Evolutionary conservation across 2,329 filamentous ascomycete genomes (phyloP), one percentile per base, ranked within the genome.

Genomic region (Simplicillium sp.): DNA sequence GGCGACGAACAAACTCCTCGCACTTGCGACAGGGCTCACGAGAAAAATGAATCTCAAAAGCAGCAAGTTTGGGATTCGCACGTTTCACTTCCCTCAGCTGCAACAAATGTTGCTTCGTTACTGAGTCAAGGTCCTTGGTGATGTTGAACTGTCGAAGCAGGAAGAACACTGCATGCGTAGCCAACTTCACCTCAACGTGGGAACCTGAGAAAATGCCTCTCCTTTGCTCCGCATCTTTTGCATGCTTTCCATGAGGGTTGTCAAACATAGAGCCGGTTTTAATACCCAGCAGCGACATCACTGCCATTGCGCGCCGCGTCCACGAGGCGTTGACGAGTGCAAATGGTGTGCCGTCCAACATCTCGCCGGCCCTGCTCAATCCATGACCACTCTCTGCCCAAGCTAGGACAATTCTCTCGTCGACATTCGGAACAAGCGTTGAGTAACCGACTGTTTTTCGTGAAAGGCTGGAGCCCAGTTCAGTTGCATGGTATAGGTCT

Each of bases 181-280:
- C 58, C 0, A 67, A 53, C 41, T 67, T 67, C 17, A 61, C 59
- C 44, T 67, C 64, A 1, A 62, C 57, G 16, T 67, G 64, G 0
- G 57, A 55, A 1, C 57, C 59, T 2, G 50, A 48, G 37, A 59
- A 61, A 13, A 57, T 44, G 3, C 60, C 58, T 11, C 38, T 42
- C 20, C 41, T 41, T 14, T 39, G 29, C 3, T 38, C 25, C 13
- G 5, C 12, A 16, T 33, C 34, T 33, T n/a, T 25, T 5, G 20
- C 9, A 25, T 25, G 5, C 9, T 25, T 25, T 5, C 20, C 20
- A 25, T 25, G 20, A 25, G 20, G 20, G 9, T 25, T 15, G 31
- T 33, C 31, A 42, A 45, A 49, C 39, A 46, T 36, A 36, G 44
- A 41, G 43, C 43, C 45, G 34, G 42, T 46, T 50, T 51, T 51